A percentile compares a stretch with the other conserved stretches of the same genome.
Conservation (phyloP, 2,329 filamentous ascomycete genomes). For the Penicillium occitanis region DNA sequence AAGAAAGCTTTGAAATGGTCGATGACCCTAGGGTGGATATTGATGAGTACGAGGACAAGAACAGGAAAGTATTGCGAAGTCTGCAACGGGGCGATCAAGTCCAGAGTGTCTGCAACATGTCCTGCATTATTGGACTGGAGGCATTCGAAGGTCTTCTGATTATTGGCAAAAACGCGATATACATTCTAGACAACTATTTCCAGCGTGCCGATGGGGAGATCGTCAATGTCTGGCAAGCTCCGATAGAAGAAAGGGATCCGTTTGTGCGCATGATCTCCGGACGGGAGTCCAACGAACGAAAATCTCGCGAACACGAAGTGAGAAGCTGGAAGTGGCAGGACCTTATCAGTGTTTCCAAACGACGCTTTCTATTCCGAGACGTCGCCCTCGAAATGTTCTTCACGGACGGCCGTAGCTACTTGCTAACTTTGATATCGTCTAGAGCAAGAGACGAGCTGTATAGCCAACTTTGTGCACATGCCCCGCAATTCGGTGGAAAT, state of each 20-base stretch:
- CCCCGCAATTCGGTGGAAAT: constrained; percentile 73
- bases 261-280: constrained; percentile 93
- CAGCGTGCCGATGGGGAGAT: constrained; percentile 94
- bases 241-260: constrained; percentile 85
- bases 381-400: constrained; percentile 98
- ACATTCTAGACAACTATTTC: constrained; percentile 95
- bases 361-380: constrained; percentile 90
- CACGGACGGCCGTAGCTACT: constrained; percentile 90
- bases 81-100: constrained; percentile 88
- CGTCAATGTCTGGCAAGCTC: constrained; percentile 92
- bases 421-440: constrained; percentile 79
- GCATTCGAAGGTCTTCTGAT: constrained; percentile 92
- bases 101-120: constrained; percentile 92
- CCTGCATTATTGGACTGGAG: constrained; percentile 88
- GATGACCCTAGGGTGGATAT: constrained; percentile 86
- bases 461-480: constrained; percentile 70
- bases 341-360: constrained; percentile 91
- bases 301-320: constrained; percentile 71
- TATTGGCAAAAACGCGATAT: constrained; percentile 85
- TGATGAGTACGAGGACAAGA: constrained; percentile 93
- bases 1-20: constrained; percentile 94
- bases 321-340: constrained; percentile 93
- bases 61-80: constrained; percentile 94
- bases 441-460: constrained; percentile 76
- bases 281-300: constrained; percentile 62